Evolutionary conservation across 176 grass and related monocot genomes (phyloP).

Genomic region (Chloris gayana): DNA sequence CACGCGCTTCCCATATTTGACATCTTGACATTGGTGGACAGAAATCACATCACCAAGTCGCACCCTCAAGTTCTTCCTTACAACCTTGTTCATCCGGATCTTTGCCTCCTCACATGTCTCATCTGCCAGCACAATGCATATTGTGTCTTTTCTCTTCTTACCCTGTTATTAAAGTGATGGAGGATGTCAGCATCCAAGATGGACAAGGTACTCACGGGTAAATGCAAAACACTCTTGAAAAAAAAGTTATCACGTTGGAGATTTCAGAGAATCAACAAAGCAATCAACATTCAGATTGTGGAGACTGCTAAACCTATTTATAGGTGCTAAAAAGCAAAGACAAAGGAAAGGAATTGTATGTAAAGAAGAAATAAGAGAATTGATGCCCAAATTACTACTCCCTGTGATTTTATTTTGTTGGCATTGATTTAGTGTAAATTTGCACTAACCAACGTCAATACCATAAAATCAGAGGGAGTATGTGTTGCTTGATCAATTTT

Average conservation of each 20-base stretch:
- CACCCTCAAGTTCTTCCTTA: slow-evolving; percentile 71
- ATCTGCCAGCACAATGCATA: slow-evolving; percentile 80
- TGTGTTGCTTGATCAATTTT: neutral
- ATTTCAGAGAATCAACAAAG: slow-evolving; percentile 5
- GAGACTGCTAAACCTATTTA: neutral
- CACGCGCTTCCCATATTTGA: slow-evolving; percentile 78
- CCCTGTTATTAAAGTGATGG: slow-evolving; percentile 49
- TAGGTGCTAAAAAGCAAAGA: too few species aligned
- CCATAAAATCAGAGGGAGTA: too few species aligned
- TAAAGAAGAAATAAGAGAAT: neutral
- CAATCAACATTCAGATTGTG: neutral
- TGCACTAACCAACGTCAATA: too few species aligned
- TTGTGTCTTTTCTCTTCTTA: slow-evolving; percentile 84
- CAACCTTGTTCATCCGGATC: slow-evolving; percentile 82
- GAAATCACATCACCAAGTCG: slow-evolving; percentile 76
- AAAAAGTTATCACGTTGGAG: neutral
- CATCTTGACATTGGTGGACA: slow-evolving; percentile 87
- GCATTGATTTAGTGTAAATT: too few species aligned
- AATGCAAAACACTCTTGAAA: neutral
- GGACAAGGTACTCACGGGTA: slow-evolving; percentile 15
- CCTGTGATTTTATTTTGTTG: too few species aligned
- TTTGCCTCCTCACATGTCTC: slow-evolving; percentile 78
- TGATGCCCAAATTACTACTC: neutral
- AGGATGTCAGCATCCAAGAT: slow-evolving; percentile 24
- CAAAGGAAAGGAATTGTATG: neutral